Evolutionary conservation across 2,329 filamentous ascomycete species (phyloP), one percentile per base, ranked within the genome.

Genomic region (Neodidymelliopsis sp.): DNA sequence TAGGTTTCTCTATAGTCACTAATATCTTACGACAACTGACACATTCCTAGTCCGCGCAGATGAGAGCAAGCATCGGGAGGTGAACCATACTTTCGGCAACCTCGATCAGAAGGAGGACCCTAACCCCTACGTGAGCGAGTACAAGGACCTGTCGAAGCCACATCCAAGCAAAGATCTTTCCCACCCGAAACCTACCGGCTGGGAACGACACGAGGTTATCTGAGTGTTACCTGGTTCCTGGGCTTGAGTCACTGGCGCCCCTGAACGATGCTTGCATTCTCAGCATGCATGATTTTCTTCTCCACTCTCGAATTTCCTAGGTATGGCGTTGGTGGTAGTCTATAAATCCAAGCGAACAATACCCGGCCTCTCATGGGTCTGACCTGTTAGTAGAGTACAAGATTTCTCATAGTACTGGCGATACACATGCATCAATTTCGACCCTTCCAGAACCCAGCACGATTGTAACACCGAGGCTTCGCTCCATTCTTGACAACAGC

Each of bases 51-150:
- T 72, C 34, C 67, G 69, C 42, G 70, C 71, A 40, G 71, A 74
- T 28, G 71, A 73, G 60, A 66, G 64, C 42, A 74, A 74, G 70
- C 91, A 96, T 68, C 83, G 94, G 24, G 94, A 96, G 67, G 93
- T 97, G 62, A 97, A 99, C 75, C 94, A 99, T 72, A 97, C 94
- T 0, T 76, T 99, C 30, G 86, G 89, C 40, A 97, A 97, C 69
- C 79, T 99, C 49, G 79, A 96, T 60, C 91, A 94, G 69, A 85
- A 84, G 41, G 81, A 86, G 24, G 94, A 99, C 67, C 92, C 93
- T 2, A 99, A 99, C 67, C 94, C 94, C 2, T 99, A 94, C 67
- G 87, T 90, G 34, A 89, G 86, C 72, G 81, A 86, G 62, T 97
- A 93, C 78, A 90, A 89, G 73, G 84, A 91, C 54, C 77, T 78